Conservation (phyloP, 768 basidiomycete genomes). For the Leccinum pellstonianum region DNA sequence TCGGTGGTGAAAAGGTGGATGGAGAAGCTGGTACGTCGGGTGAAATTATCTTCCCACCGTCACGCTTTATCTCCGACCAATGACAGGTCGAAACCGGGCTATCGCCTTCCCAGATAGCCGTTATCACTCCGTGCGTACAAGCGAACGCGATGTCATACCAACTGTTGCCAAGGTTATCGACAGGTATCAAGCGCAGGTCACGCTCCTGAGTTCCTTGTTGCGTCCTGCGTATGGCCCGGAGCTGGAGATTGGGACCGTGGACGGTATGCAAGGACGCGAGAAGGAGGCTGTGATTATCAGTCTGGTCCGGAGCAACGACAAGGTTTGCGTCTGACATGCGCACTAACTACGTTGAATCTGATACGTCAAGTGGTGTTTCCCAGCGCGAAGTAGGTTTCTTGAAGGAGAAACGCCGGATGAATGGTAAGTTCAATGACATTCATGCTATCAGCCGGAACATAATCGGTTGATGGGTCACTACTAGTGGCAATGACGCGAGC, state of each 20-base stretch:
- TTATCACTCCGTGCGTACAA: constrained; percentile 75
- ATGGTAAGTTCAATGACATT: constrained; percentile 50
- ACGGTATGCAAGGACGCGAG: constrained; percentile 97
- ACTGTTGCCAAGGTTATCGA: neutral
- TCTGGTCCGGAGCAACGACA: constrained; percentile 89
- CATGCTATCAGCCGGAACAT: neutral
- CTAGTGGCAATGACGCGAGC: constrained; percentile 91
- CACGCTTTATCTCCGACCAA: neutral
- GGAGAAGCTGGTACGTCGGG: constrained; percentile 60
- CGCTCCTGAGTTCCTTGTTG: constrained; percentile 74
- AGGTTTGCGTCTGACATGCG: constrained; percentile 40
- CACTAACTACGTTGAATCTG: neutral
- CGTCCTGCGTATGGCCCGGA: constrained; percentile 62
- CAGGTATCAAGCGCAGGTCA: constrained; percentile 92
- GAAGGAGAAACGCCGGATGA: constrained; percentile 88
- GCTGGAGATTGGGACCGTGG: constrained; percentile 92
- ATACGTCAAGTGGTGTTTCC: neutral
- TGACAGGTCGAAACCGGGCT: constrained; percentile 60
- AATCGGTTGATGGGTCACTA: neutral
- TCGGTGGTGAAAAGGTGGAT: constrained; percentile 83
- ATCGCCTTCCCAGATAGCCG: constrained; percentile 69
- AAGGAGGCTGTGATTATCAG: constrained; percentile 92
- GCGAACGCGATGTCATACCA: neutral
- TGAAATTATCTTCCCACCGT: too few species aligned
- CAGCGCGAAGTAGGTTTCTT: constrained; percentile 92